phyloP scores from a whole-genome alignment of 495 filamentous ascomycete genomes.

The Pseudomonodictys pantanalensis region DNA sequence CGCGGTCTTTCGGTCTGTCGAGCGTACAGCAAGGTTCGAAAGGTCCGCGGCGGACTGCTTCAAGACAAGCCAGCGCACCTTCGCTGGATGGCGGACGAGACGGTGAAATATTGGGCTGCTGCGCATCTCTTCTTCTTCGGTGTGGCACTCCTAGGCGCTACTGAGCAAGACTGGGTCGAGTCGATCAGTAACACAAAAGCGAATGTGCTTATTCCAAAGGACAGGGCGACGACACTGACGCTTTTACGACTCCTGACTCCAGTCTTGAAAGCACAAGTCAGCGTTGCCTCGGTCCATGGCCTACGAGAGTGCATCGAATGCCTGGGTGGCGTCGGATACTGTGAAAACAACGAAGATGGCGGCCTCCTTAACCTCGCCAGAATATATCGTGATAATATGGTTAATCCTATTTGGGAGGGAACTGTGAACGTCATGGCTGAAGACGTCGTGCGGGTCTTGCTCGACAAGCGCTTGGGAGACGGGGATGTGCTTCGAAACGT shows the following conservation, averaged over 20 bases:
- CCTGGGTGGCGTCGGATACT: constrained; percentile 74
- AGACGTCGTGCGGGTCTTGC: constrained; percentile 57
- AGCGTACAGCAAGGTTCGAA: constrained; percentile 55
- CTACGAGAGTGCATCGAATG: constrained; percentile 65
- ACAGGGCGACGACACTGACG: background rate
- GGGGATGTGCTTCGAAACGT: constrained; percentile 43
- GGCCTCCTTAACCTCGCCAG: constrained; percentile 58
- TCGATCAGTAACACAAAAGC: constrained; percentile 21
- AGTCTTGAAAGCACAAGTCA: constrained; percentile 62
- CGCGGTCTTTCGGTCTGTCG: constrained; percentile 61
- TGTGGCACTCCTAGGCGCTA: constrained; percentile 54
- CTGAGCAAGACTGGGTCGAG: constrained; percentile 41
- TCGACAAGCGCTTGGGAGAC: constrained; percentile 41
- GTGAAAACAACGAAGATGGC: constrained; percentile 61
- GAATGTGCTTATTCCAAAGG: constrained; percentile 4
- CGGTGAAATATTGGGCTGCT: constrained; percentile 54
- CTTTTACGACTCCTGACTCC: constrained; percentile 66
- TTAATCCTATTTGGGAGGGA: constrained; percentile 72
- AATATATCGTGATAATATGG: constrained; percentile 62
- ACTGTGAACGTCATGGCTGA: constrained; percentile 67
- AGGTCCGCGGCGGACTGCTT: constrained; percentile 49
- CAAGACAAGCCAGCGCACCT: constrained; percentile 59
- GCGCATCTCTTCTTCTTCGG: constrained; percentile 63
- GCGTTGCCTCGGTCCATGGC: constrained; percentile 53
- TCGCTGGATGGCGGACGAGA: constrained; percentile 55